These are phyloP conservation scores for Fusarium phyllophilum DNA, from an alignment of 2,329 filamentous ascomycete species.

Conservation along the genomic window DNA sequence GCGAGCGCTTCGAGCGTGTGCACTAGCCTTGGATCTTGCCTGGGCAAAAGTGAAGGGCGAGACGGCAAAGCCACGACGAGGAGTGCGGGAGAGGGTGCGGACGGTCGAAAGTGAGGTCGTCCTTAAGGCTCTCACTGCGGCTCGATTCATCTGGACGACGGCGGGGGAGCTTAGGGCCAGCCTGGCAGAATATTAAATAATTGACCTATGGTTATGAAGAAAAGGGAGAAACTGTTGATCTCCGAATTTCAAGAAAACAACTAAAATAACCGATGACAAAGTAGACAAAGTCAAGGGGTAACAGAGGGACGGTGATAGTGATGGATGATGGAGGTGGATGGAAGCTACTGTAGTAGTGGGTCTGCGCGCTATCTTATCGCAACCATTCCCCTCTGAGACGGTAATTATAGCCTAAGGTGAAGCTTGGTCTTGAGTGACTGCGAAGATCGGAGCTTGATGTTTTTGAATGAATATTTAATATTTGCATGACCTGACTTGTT, in stretches of 20 bases:
- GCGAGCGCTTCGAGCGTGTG: slow-evolving; percentile 56
- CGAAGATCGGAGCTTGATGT: slow-evolving; percentile 15
- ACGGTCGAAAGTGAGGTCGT: slow-evolving; percentile 72
- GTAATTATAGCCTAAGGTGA: background rate
- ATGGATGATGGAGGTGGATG: slow-evolving; percentile 10
- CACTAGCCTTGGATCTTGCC: slow-evolving; percentile 62
- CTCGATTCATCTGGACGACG: slow-evolving; percentile 74
- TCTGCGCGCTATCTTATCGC: slow-evolving; percentile 30
- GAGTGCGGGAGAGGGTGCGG: slow-evolving; percentile 64
- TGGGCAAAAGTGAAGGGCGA: slow-evolving; percentile 67
- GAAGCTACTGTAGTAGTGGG: slow-evolving; percentile 2
- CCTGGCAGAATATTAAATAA: background rate
- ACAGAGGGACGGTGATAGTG: background rate
- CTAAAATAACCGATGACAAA: slow-evolving; percentile 11
- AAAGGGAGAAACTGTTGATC: background rate
- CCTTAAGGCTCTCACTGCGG: slow-evolving; percentile 73
- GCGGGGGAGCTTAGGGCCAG: slow-evolving; percentile 25
- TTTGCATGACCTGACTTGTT: background rate
- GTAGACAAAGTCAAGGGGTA: slow-evolving; percentile 1
- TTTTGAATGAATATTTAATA: slow-evolving; percentile 3
- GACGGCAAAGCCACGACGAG: slow-evolving; percentile 55
- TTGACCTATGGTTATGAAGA: background rate
- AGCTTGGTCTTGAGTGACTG: background rate
- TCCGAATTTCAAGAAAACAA: background rate
- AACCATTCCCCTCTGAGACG: slow-evolving; percentile 28